phyloP scores from a whole-genome alignment of 2,329 filamentous ascomycete genomes.

The Didymellaceae sp. region DNA sequence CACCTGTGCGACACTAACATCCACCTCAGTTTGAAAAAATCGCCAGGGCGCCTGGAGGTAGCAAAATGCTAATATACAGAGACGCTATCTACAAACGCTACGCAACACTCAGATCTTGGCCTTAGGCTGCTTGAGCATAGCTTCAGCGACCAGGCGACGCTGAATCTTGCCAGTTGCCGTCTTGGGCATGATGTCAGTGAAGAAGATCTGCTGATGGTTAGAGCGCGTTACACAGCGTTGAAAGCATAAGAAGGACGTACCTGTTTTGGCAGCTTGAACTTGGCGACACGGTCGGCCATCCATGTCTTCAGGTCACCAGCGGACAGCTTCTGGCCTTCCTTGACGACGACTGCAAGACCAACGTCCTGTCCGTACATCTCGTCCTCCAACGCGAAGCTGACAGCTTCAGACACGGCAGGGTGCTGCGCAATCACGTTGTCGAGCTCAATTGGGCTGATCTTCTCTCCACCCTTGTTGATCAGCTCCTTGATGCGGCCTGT shows the following conservation, averaged over 20 bases:
- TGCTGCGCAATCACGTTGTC: slow-evolving; percentile 82
- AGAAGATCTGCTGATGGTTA: slow-evolving; percentile 67
- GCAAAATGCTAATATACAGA: slow-evolving; percentile 12
- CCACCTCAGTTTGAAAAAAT: slow-evolving; percentile 11
- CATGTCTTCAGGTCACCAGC: slow-evolving; percentile 70
- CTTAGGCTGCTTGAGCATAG: slow-evolving; percentile 71
- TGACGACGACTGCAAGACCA: slow-evolving; percentile 76
- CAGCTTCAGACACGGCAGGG: slow-evolving; percentile 75
- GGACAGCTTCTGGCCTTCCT: slow-evolving; percentile 62
- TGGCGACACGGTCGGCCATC: slow-evolving; percentile 73
- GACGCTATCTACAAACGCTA: slow-evolving; percentile 12
- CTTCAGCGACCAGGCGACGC: slow-evolving; percentile 82
- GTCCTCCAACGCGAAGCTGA: slow-evolving; percentile 82
- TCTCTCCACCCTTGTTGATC: slow-evolving; percentile 89
- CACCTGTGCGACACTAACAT: slow-evolving; percentile 16
- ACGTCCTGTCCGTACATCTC: slow-evolving; percentile 85
- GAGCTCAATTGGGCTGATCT: slow-evolving; percentile 86
- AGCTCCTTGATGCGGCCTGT: slow-evolving; percentile 93
- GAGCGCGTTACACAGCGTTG: slow-evolving; percentile 19
- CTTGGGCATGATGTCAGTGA: slow-evolving; percentile 85
- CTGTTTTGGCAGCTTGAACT: slow-evolving; percentile 87
- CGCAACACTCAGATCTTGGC: slow-evolving; percentile 57
- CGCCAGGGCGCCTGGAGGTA: not conserved
- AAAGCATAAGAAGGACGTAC: slow-evolving; percentile 52
- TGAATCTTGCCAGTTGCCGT: slow-evolving; percentile 93